Conservation (phyloP, 108 stramenopile genomes). For the Cyclostephanos invisitatus region DNA sequence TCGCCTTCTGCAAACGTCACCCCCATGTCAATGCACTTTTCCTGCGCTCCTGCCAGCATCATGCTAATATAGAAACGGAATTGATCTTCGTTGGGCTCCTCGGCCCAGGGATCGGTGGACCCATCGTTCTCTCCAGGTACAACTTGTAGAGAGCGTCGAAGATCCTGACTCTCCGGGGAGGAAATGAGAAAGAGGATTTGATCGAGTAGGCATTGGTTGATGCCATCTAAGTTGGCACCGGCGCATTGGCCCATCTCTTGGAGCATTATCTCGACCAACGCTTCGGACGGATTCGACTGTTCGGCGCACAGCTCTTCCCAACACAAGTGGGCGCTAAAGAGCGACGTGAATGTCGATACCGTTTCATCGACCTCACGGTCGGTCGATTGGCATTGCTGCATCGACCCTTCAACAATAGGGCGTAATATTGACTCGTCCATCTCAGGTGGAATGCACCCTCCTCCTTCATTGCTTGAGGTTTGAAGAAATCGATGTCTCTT, state of each 20-base stretch:
- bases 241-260: slow-evolving; percentile 34
- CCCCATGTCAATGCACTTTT: slow-evolving; percentile 24
- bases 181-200: slow-evolving; percentile 21
- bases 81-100: slow-evolving; percentile 12
- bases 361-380: slow-evolving; percentile 29
- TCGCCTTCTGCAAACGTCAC: slow-evolving; percentile 7
- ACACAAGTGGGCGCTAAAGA: slow-evolving; percentile 33
- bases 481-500: slow-evolving; percentile 3
- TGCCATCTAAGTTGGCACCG: slow-evolving; percentile 5
- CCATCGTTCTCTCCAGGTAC: slow-evolving; percentile 3
- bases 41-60: slow-evolving; percentile 22
- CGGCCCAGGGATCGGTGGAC: slow-evolving; percentile 8
- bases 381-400: slow-evolving; percentile 23
- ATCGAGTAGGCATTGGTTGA: slow-evolving; percentile 35
- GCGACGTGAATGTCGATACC: slow-evolving; percentile 1
- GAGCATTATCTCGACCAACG: slow-evolving; percentile 20
- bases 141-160: slow-evolving; percentile 19
- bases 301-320: slow-evolving; percentile 42
- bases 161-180: not conserved
- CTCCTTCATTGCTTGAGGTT: not conserved
- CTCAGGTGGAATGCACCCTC: slow-evolving; percentile 35
- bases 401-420: slow-evolving; percentile 9
- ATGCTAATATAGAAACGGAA: slow-evolving; percentile 11
- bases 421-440: slow-evolving; percentile 30
- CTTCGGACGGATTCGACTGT: slow-evolving; percentile 16